Percentiles rank a stretch among this genome's conserved stretches.
Conservation (phyloP, 768 basidiomycete species). For the Saitozyma podzolica region DNA sequence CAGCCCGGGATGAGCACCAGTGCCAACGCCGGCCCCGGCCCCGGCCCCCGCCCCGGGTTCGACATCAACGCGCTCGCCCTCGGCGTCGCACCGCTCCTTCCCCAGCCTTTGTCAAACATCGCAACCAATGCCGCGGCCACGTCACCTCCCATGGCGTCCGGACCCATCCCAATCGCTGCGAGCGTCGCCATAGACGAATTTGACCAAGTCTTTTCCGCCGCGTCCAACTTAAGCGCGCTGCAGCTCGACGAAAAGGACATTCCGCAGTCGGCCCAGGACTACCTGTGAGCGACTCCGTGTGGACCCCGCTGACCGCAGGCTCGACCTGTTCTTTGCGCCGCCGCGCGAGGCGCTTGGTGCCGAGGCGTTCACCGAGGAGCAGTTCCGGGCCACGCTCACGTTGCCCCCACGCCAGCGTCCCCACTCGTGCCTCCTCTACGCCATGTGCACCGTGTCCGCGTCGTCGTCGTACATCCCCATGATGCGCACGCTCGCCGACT, state of each 20-base stretch:
- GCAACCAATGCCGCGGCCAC: too few relatives aligned
- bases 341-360: constrained; percentile 18
- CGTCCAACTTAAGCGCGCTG: too few relatives aligned
- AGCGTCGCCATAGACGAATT: too few relatives aligned
- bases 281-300: constrained; percentile 6
- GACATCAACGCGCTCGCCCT: too few relatives aligned
- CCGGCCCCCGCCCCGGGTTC: too few relatives aligned
- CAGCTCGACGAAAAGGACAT: constrained; percentile 24
- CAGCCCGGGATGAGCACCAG: too few relatives aligned
- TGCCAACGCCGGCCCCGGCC: too few relatives aligned
- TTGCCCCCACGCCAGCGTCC: constrained; percentile 12
- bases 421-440: constrained; percentile 34
- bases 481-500: constrained; percentile 24
- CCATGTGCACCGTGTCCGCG: constrained; percentile 35
- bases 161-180: too few relatives aligned
- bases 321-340: constrained; percentile 29
- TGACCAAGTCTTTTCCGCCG: too few relatives aligned
- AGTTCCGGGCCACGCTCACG: constrained; percentile 21
- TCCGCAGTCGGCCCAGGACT: constrained; percentile 21
- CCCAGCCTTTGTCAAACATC: too few relatives aligned
- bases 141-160: too few relatives aligned
- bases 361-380: constrained; percentile 23
- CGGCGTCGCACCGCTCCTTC: too few relatives aligned
- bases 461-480: constrained; percentile 32
- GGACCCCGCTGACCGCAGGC: not conserved